Evolutionary conservation across 257 asterid species (phyloP).

Genomic region (Petrea volubilis): DNA sequence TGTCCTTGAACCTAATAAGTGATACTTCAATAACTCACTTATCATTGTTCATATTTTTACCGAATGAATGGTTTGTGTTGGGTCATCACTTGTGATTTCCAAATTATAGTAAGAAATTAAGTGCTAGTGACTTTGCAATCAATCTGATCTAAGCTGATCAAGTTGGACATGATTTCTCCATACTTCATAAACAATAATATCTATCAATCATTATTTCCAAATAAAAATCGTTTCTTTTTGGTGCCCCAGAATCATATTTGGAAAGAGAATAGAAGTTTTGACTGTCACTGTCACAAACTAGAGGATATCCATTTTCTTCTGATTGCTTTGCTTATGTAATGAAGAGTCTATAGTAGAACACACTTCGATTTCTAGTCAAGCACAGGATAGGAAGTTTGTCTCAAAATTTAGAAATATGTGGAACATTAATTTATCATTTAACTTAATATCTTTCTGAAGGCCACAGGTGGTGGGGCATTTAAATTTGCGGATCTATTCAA

Average conservation of each 20-base stretch:
- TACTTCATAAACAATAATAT: background rate
- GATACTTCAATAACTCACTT: background rate
- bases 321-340: conserved; percentile 15
- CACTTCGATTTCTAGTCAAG: background rate
- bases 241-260: background rate
- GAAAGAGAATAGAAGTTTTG: background rate
- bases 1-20: conserved; percentile 8
- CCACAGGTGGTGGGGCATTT: conserved; percentile 99
- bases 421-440: conserved; percentile 18
- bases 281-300: background rate
- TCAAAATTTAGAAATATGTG: conserved; percentile 12
- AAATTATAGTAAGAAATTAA: background rate
- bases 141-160: background rate
- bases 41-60: background rate
- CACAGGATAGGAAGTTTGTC: background rate
- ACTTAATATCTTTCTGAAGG: conserved; percentile 58
- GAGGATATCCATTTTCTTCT: background rate
- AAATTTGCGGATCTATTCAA: conserved; percentile 84
- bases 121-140: background rate
- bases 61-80: conserved; percentile 7
- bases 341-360: background rate
- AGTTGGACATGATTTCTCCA: background rate
- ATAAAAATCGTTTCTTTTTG: background rate
- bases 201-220: conserved; percentile 2
- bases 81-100: conserved; percentile 11